These are phyloP conservation scores for Skeletonema potamos DNA, from an alignment of 108 stramenopile genomes.

Conservation along the genomic window DNA sequence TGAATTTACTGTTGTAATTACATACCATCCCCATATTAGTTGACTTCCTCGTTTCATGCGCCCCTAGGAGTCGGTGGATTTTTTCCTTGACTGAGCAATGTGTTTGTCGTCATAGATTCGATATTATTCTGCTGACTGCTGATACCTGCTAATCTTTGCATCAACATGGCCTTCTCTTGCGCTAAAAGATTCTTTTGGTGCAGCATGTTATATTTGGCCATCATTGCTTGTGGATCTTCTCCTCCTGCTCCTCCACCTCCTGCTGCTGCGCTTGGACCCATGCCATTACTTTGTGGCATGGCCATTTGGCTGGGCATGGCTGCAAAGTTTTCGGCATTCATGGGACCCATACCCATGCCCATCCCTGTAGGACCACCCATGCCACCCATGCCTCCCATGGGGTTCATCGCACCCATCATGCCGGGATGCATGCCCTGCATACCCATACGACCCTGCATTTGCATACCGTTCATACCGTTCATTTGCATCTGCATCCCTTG, in stretches of 20 bases:
- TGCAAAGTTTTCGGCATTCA: constrained; percentile 4
- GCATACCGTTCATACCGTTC: constrained; percentile 2
- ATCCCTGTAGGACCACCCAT: neutral
- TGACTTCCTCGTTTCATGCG: neutral
- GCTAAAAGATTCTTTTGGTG: constrained; percentile 17
- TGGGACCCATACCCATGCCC: neutral
- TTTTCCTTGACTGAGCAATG: neutral
- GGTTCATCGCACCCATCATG: neutral
- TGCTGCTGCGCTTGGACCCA: neutral
- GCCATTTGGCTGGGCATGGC: neutral
- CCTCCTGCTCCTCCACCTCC: neutral
- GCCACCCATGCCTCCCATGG: neutral
- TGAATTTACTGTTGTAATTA: neutral
- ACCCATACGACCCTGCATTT: neutral
- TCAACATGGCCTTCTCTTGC: constrained; percentile 28
- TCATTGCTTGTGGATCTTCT: neutral
- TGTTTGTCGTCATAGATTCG: neutral
- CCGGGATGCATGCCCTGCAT: neutral
- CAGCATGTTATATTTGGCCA: constrained; percentile 10
- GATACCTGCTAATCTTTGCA: constrained; percentile 13
- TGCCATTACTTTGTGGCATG: neutral
- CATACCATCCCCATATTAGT: neutral
- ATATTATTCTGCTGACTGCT: neutral
- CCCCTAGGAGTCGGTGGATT: neutral
- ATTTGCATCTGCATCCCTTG: constrained; percentile 18